Base-by-base conservation (phyloP, 2,329 filamentous ascomycete species). In the Penicillium palitans region DNA sequence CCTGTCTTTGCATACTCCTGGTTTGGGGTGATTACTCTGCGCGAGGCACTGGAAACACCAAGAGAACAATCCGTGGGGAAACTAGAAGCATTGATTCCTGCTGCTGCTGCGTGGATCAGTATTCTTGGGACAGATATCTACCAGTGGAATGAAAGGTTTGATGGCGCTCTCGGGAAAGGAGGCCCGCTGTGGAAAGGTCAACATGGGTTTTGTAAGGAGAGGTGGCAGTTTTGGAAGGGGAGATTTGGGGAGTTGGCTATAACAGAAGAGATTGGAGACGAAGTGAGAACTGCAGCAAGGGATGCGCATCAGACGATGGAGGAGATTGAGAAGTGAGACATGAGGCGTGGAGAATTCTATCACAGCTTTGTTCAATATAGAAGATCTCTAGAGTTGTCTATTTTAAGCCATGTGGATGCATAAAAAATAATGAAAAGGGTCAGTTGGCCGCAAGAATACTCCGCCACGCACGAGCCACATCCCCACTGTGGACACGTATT, bases 151-250 rank as follows among this genome's bases (percentile, higher is more conserved):
- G 24, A 55, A 29, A 13, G 21, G 0, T 55, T 49, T 41, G 50
- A 52, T 45, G 52, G 44, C 2, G n/a, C 24, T 6, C 25, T 39
- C 1, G 52, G 52, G 4, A 55, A n/a, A 40, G 52, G 52, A 9
- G 52, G 52, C 0, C 19, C 42, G 10, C 52, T 55, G 13, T 55
- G 52, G 52, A 24, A 40, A 24, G 52, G 52, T 6, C 45, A 49
- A 25, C 24, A 49, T 29, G 52, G 52, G 6, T 55, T 55, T 39
- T 55, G 9, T 15, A n/a, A 40, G 9, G 52, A 55, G 45, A 48
- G 52, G 7, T 55, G 52, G 52, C 52, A 49, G 24, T 25, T 55
- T 41, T 55, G 52, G 52, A 42, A 31, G 17, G 39, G 19, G 19
- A 33, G 50, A 15, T 52, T 52, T 10, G 50, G 25, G 15, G 15